phyloP scores from a whole-genome alignment of 352 stramenopile species.

The Phytophthora chlamydospora region DNA sequence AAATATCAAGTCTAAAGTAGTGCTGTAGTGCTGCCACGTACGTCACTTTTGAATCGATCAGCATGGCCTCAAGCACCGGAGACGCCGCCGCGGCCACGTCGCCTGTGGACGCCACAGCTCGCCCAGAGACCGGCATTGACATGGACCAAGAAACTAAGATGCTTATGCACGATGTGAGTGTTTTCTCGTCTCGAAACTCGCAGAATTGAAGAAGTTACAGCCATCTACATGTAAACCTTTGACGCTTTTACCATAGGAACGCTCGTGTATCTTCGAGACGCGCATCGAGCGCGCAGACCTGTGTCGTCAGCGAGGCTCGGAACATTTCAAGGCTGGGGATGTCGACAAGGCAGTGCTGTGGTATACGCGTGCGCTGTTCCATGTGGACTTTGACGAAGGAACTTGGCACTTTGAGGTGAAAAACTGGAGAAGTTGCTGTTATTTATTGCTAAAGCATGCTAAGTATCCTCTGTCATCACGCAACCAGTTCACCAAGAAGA shows the following conservation, averaged over 20 bases:
- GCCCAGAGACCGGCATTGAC: background rate
- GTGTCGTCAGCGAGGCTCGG: constrained; percentile 73
- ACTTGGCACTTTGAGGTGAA: constrained; percentile 87
- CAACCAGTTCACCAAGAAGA: constrained; percentile 69
- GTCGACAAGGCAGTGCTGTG: constrained; percentile 54
- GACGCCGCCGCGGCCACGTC: background rate
- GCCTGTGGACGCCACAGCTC: background rate
- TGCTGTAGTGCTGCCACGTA: constrained; percentile 16
- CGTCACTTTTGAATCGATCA: constrained; percentile 17
- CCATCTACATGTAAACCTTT: constrained; percentile 16
- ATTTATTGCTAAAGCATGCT: background rate
- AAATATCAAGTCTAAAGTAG: constrained; percentile 15
- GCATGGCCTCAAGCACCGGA: constrained; percentile 6
- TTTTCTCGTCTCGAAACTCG: constrained; percentile 1
- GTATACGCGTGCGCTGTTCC: constrained; percentile 80
- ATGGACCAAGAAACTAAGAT: constrained; percentile 40
- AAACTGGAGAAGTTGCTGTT: background rate
- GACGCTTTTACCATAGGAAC: constrained; percentile 49
- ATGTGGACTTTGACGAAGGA: constrained; percentile 87
- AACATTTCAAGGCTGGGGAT: constrained; percentile 61
- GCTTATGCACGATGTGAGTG: constrained; percentile 42
- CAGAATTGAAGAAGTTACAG: constrained; percentile 7
- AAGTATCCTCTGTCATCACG: background rate
- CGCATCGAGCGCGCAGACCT: constrained; percentile 67
- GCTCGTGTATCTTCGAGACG: constrained; percentile 86